A percentile compares a stretch with the other conserved stretches of the same genome.
These are phyloP conservation scores for Naganishia friedmannii DNA, from an alignment of 768 basidiomycete genomes.

Conservation along the genomic window DNA sequence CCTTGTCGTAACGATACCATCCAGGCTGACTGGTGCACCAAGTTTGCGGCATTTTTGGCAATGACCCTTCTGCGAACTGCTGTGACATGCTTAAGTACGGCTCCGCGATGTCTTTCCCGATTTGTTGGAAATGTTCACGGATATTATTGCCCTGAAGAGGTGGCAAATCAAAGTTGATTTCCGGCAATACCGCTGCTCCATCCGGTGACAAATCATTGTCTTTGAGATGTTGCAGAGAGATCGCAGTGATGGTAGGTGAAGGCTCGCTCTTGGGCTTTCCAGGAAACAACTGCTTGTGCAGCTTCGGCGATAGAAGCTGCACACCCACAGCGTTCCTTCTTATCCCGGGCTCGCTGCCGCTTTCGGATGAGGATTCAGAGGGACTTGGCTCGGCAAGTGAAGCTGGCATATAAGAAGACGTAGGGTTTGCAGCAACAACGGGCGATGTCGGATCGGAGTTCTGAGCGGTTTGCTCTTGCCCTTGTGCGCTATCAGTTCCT, in stretches of 20 bases:
- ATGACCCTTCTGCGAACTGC: conserved; percentile 56
- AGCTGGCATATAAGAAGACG: background rate
- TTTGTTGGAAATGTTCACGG: conserved; percentile 80
- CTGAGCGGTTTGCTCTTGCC: background rate
- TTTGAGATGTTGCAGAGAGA: conserved; percentile 75
- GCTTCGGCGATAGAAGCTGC: conserved; percentile 76
- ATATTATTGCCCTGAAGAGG: conserved; percentile 75
- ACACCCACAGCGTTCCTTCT: conserved; percentile 83
- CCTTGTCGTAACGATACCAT: conserved; percentile 83
- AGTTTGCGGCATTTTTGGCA: conserved; percentile 64
- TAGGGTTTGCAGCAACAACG: background rate
- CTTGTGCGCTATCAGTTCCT: background rate
- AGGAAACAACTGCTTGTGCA: conserved; percentile 78
- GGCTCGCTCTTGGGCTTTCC: conserved; percentile 60
- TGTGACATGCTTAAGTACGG: conserved; percentile 75
- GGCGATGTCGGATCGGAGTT: background rate
- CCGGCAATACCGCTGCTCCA: conserved; percentile 74
- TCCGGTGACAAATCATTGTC: conserved; percentile 75
- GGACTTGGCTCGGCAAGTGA: background rate
- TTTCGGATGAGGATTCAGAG: background rate
- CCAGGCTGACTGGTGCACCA: conserved; percentile 63
- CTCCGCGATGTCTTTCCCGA: conserved; percentile 67
- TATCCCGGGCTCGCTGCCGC: background rate
- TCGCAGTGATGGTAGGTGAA: conserved; percentile 63
- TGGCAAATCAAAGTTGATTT: conserved; percentile 77